phyloP scores from a whole-genome alignment of 805 yeast species.

The Yueomyces sinensis region DNA sequence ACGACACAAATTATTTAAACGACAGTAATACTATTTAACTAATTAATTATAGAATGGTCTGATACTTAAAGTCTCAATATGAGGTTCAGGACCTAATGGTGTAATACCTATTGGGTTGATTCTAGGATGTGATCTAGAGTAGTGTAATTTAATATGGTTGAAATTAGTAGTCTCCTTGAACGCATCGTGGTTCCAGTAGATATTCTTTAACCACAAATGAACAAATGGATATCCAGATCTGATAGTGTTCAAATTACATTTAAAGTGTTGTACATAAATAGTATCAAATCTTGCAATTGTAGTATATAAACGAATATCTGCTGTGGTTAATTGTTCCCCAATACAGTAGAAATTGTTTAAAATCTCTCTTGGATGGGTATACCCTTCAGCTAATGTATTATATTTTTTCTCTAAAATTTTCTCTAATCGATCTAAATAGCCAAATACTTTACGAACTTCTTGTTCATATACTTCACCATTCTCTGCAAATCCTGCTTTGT shows the following conservation, averaged over 20 bases:
- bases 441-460: constrained; percentile 51
- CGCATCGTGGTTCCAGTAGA: constrained; percentile 69
- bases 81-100: constrained; percentile 79
- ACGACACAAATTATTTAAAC: no score
- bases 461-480: constrained; percentile 69
- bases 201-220: constrained; percentile 66
- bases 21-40: no score
- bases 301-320: constrained; percentile 77
- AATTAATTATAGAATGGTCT: no score
- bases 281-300: constrained; percentile 88
- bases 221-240: constrained; percentile 66
- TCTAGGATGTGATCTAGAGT: constrained; percentile 70
- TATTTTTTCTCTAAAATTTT: constrained; percentile 36
- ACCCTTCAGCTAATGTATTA: constrained; percentile 10
- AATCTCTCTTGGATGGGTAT: constrained; percentile 6
- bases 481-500: constrained; percentile 84
- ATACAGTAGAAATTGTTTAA: constrained; percentile 31
- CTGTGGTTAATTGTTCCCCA: constrained; percentile 69
- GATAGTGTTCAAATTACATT: constrained; percentile 75
- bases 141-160: constrained; percentile 83
- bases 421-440: constrained; percentile 60
- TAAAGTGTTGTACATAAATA: constrained; percentile 91
- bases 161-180: constrained; percentile 73
- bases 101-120: constrained; percentile 79
- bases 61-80: constrained; percentile 29